A percentile compares a stretch with the other conserved stretches of the same genome.
phyloP scores from a whole-genome alignment of 2,329 filamentous ascomycete genomes.

The Chaetomium globosum region DNA sequence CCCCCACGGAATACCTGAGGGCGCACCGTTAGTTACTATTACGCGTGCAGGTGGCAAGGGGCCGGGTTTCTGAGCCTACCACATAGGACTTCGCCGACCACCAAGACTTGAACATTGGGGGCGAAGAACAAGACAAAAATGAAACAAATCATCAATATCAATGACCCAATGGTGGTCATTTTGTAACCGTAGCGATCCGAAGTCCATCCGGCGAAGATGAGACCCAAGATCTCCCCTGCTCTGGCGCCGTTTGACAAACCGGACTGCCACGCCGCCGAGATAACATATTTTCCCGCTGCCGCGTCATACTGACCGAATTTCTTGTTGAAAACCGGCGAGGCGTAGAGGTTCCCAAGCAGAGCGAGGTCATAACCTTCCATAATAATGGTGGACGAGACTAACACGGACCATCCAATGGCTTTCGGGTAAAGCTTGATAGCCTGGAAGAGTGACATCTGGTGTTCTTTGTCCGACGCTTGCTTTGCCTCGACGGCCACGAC shows the following conservation, averaged over 20 bases:
- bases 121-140: slow-evolving; percentile 60
- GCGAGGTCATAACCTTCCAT: slow-evolving; percentile 58
- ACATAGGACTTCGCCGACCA: slow-evolving; percentile 54
- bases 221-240: slow-evolving; percentile 58
- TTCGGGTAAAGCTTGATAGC: slow-evolving; percentile 51
- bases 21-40: not conserved
- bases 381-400: slow-evolving; percentile 51
- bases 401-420: slow-evolving; percentile 52
- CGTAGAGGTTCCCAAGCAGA: slow-evolving; percentile 54
- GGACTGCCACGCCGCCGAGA: slow-evolving; percentile 61
- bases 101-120: slow-evolving; percentile 49
- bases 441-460: slow-evolving; percentile 46
- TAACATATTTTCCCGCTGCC: slow-evolving; percentile 46
- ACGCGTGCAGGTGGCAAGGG: not conserved
- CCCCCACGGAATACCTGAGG: slow-evolving; percentile 44
- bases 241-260: slow-evolving; percentile 57
- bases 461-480: slow-evolving; percentile 47
- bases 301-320: slow-evolving; percentile 49
- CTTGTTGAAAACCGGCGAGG: slow-evolving; percentile 49
- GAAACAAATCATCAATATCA: slow-evolving; percentile 52
- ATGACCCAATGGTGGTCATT: slow-evolving; percentile 52
- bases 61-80: slow-evolving; percentile 11
- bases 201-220: slow-evolving; percentile 45
- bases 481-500: slow-evolving; percentile 44
- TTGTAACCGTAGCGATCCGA: slow-evolving; percentile 53